Conservation (phyloP, 176 grass and related monocot species). For the Oryza officinalis region DNA sequence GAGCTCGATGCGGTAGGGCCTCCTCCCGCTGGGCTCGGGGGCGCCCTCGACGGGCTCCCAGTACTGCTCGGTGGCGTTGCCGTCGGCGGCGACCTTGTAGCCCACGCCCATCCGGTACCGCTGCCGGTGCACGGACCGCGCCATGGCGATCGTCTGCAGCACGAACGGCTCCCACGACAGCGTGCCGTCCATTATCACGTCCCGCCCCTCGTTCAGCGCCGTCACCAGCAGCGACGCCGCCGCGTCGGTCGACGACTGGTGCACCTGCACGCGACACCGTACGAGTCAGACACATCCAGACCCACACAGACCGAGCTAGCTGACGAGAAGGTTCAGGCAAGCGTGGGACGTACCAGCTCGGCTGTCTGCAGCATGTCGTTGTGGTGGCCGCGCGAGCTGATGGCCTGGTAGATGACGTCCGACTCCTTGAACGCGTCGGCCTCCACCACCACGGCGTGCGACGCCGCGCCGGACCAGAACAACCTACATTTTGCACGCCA, state of each 20-base stretch:
- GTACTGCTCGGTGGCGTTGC: conserved; percentile 71
- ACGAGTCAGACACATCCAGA: no score
- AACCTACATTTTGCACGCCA: conserved; percentile 35
- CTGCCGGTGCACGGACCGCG: conserved; percentile 70
- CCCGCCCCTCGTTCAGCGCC: conserved; percentile 88
- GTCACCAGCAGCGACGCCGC: conserved; percentile 98
- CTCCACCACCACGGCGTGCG: conserved; percentile 85
- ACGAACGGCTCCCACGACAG: conserved; percentile 97
- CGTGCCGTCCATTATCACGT: conserved; percentile 97
- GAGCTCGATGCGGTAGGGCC: conserved; percentile 88
- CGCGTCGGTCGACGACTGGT: conserved; percentile 87
- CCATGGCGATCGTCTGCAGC: conserved; percentile 83
- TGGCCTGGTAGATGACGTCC: conserved; percentile 81
- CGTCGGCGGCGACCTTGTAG: conserved; percentile 78
- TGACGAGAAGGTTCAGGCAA: background rate
- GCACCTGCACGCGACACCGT: conserved; percentile 53
- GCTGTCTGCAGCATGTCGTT: conserved; percentile 89
- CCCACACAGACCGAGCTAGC: background rate
- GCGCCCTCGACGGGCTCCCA: conserved; percentile 60
- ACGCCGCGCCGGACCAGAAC: conserved; percentile 72
- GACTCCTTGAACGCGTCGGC: conserved; percentile 95
- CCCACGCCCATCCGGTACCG: conserved; percentile 88
- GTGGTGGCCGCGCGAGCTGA: conserved; percentile 84
- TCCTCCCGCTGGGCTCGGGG: conserved; percentile 15
- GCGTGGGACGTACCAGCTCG: conserved; percentile 55